Evolutionary conservation across 306 rosid species (phyloP), one percentile per base, ranked within the genome.

Genomic region (Pachyrhizus erosus): DNA sequence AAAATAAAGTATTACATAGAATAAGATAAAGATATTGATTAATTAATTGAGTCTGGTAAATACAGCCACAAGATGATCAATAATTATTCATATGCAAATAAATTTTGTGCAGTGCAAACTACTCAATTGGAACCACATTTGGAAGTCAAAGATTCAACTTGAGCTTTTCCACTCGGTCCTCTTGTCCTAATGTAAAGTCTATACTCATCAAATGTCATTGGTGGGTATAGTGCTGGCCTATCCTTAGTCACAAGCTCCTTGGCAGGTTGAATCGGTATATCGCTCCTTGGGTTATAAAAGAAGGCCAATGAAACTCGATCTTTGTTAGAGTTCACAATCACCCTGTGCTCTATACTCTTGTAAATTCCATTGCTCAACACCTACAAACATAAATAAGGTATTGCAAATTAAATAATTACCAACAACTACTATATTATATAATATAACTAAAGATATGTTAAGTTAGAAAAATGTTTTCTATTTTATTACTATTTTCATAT

Each of bases 261-360:
- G 1, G 82, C 80, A 11, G 98, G 98, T 60, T 92, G 52, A 11
- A 94, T 92, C 1, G 78, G 66, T 5, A 89, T 4, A 77, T 92
- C 94, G 1, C 96, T 87, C 66, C 64, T 92, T 0, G 98, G 98
- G 79, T 94, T 94, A 54, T 92, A 94, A 52, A 94, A 94, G 67
- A 94, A 88, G 37, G 98, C 98, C 88, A 94, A 62, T 0, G 98
- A 94, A 2, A 94, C 93, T 8, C 98, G 20, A 29, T 92, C 97
- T 67, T 85, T 78, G 9, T 48, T 81, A 74, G 98, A 83, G 74
- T 92, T 94, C 86, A 86, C 97, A 0, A 91, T 88, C 86, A 94
- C 98, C 72, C 97, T 87, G 55, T 94, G 98, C 62, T 92, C 95
- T 49, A 94, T 91, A 15, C 98, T 94, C 85, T 89, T 94, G 91